phyloP scores from a whole-genome alignment of 306 rosid genomes.

The Pachyrhizus erosus region DNA sequence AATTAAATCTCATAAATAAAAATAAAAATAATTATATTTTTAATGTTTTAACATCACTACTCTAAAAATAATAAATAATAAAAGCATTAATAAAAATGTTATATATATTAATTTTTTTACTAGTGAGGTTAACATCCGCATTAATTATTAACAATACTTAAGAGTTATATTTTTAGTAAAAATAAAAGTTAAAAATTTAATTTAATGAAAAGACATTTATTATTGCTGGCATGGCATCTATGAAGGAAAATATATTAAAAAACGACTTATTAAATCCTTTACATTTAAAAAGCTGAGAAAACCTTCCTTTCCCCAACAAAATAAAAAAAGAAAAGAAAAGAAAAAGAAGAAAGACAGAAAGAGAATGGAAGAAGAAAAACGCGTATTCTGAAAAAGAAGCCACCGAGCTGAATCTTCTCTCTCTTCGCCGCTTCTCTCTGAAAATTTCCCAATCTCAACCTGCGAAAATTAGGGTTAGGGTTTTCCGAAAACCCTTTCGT shows the following conservation, averaged over 20 bases:
- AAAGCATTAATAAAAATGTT: too few species aligned
- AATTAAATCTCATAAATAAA: too few species aligned
- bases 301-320: background rate
- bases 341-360: background rate
- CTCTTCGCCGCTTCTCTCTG: constrained; percentile 1
- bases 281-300: background rate
- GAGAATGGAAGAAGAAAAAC: constrained; percentile 56
- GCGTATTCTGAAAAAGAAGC: constrained; percentile 66
- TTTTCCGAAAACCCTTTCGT: constrained; percentile 56
- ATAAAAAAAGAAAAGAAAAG: background rate
- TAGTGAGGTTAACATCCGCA: too few species aligned
- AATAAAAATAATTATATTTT: too few species aligned
- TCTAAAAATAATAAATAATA: too few species aligned
- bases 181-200: too few species aligned
- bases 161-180: background rate
- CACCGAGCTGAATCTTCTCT: constrained; percentile 46
- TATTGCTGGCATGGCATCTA: too few species aligned
- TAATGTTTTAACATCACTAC: too few species aligned
- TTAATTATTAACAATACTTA: background rate
- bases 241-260: too few species aligned
- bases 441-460: background rate
- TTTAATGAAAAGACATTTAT: too few species aligned
- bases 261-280: background rate
- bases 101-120: background rate
- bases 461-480: constrained; percentile 72